Evolutionary conservation across 164 flowering plant genomes (phyloP), one percentile per base, ranked within the genome.

Genomic region (Nymphaea colorata): DNA sequence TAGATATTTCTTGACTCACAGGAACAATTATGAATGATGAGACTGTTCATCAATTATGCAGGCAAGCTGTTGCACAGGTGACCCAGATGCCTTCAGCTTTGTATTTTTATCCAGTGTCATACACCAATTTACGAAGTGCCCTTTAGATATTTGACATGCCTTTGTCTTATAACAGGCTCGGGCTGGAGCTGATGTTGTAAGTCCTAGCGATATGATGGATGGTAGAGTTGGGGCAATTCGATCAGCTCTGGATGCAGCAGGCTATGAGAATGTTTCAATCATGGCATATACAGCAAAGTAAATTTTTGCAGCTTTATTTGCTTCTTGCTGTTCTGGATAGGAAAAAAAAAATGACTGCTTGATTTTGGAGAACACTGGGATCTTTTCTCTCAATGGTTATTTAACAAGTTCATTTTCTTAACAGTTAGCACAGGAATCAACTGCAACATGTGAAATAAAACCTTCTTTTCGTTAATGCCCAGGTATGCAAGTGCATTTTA

Each of bases 181-280:
- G 72, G 98, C 99, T 64, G 99, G 98, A 64, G 99, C 98, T 41
- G 99, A 95, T 81, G 91, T 95, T 70, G 90, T 92, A 43, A 89
- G 97, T 75, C 98, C 99, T 42, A 92, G 99, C 80, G 98, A 95
- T 76, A 92, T 95, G 99, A 92, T 95, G 98, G 99, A 95, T 81
- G 99, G 97, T 12, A 90, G 97, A 67, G 86, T 95, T 3, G 97
- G 90, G 67, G 98, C 97, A 55, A 85, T 95, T 77, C 88, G 99
- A 36, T 74, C 84, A 43, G 95, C 98, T 75, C 87, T 95, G 76
- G 98, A 90, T 83, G 82, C 85, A 68, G 95, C 86, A 78, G 96
- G 96, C 61, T 90, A 90, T 81, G 82, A 79, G 57, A 81, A 92
- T 78, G 98, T 95, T 65, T 92, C 97, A 25, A 87, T 95, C 70